Evolutionary conservation across 1,139 yeast genomes (phyloP), one percentile per base, ranked within the genome.

Genomic region (Yamadazyma diddensiae): DNA sequence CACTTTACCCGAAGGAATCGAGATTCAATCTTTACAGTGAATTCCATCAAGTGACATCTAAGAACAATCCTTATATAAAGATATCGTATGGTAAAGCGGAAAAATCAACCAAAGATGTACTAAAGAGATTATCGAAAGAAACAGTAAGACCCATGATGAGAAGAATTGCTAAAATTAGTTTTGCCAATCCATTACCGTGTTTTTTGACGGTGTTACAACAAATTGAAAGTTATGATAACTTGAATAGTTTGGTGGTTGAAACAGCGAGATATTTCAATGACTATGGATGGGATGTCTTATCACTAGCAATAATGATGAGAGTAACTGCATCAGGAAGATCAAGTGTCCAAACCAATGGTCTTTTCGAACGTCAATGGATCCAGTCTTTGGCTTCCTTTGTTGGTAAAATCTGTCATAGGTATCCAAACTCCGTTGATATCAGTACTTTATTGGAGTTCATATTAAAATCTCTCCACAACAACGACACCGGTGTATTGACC

Each of bases 161-260:
- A 42, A 70, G 79, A 36, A 64, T 92, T 21, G 84, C 95, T 0
- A 81, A 82, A 40, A 67, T 85, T n/a, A 75, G 90, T 18, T 81
- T 77, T 40, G 65, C 85, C 1, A 88, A 88, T 50, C 98, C 98
- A 1, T 55, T 92, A 18, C 86, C 95, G 2, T 77, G 94, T 20
- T 74, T 83, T 22, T 57, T 70, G 24, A 73, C 83, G 1, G 69
- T 81, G 24, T 63, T 82, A 17, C 77, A 74, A 35, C 90, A 82
- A 49, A 79, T 92, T 39, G 98, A 94, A 55, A 87, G 95, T 62
- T 94, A 92, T 52, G 96, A 85, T 52, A 92, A 88, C 52, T 73
- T 88, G 43, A 86, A 81, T 34, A 79, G 77, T 28, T 65, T 88
- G 36, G 80, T 92, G 9, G 90, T 87, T 8, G 84, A 82, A 35